Evolutionary conservation across 768 basidiomycete species (phyloP), one percentile per base, ranked within the genome.

Genomic region (Pleurotus platypus): DNA sequence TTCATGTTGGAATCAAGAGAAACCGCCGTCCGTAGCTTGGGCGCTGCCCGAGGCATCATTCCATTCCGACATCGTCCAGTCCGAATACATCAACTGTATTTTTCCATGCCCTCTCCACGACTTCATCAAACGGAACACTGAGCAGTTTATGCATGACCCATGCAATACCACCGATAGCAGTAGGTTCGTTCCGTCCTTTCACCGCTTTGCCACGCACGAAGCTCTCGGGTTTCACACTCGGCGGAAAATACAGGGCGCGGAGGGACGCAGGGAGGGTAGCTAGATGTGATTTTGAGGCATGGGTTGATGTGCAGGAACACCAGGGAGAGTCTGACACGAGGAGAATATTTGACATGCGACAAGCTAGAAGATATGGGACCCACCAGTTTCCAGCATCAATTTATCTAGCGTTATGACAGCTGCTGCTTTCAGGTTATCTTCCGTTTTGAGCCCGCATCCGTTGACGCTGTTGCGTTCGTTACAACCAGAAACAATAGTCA

Each of bases 161-260:
- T 18, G 89, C 92, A 8, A 92, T 83, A 22, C 78, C 80, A 5
- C 86, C 87, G 20, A 87, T 79, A 1, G 79, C 72, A 37, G 69
- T 72, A 3, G 91, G 89, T 63, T 93, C 92, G 62, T 87, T 90
- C 42, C 92, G 75, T 2, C 90, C 88, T 69, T 92, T 92, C 43
- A 91, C 84, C 2, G 82, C 73, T 59, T 78, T 81, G 0, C 85
- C 87, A 8, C 63, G 61, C 20, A 77, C 72, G 64, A 86, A 90
- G 1, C 77, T 75, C 56, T 90, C 85, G 1, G 83, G 77, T 54
- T 82, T 80, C 27, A 74, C 78, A 2, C 77, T 69, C 1, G 68
- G 67, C 1, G 85, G 84, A 57, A 82, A 76, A 66, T 82, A 89
- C 12, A 78, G 62, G 2, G 72, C 63, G 37, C 73, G 77, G 20